Conservation (phyloP, 1,284 basidiomycete genomes). For the Xanthoconium separans region DNA sequence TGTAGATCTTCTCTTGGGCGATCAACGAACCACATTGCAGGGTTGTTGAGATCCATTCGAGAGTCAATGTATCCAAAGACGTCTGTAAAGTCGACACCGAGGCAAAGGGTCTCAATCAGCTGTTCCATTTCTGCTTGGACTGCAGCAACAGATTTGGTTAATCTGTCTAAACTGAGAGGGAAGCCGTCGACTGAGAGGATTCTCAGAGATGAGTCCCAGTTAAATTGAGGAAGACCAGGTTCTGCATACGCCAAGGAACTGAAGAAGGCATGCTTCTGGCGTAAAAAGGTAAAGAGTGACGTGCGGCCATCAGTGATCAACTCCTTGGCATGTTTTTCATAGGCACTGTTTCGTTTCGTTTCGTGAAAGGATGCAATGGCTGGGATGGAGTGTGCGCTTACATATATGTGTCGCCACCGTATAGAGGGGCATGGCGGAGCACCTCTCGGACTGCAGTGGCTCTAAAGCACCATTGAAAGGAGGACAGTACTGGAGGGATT, state of each 20-base stretch:
- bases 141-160: background rate
- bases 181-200: constrained; percentile 1
- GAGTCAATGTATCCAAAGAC: background rate
- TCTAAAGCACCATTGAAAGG: constrained; percentile 3
- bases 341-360: too few species aligned
- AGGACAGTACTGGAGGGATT: background rate
- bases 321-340: background rate
- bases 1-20: constrained; percentile 1
- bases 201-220: background rate
- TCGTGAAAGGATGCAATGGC: too few species aligned
- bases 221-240: constrained; percentile 7
- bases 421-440: background rate
- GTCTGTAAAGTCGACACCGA: background rate
- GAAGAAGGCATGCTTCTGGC: background rate
- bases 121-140: background rate
- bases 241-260: background rate
- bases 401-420: background rate
- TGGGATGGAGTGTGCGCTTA: background rate
- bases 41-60: background rate
- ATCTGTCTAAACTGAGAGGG: background rate
- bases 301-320: background rate
- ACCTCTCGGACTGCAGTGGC: background rate
- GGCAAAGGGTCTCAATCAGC: background rate
- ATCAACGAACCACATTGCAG: background rate
- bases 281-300: constrained; percentile 5